Percentiles rank a stretch among this genome's conserved stretches.
Evolutionary conservation across 352 stramenopile genomes (phyloP).

Genomic region (Phytophthora hybrid): DNA sequence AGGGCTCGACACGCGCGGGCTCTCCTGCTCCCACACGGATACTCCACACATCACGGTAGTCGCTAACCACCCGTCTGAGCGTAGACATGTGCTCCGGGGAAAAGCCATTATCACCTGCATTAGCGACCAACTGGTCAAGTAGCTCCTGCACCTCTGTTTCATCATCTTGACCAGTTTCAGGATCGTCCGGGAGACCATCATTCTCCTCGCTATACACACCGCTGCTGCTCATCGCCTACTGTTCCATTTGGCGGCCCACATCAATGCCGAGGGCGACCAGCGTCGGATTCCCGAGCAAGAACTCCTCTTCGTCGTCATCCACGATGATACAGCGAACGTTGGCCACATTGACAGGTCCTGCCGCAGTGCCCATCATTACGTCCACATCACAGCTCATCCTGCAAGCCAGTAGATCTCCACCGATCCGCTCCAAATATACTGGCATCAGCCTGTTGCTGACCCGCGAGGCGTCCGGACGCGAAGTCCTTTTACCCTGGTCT

Average conservation of each 20-base stretch:
- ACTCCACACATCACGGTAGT: neutral
- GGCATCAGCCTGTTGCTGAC: neutral
- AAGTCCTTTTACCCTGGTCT: too few species aligned
- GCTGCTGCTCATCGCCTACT: neutral
- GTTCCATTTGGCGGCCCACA: neutral
- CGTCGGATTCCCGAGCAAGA: neutral
- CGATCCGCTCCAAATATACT: neutral
- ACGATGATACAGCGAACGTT: neutral
- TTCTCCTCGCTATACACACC: neutral
- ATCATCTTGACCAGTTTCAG: neutral
- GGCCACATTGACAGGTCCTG: neutral
- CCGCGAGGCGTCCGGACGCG: too few species aligned
- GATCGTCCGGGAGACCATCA: neutral
- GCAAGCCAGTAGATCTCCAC: neutral
- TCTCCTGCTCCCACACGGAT: neutral
- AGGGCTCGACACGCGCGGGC: neutral
- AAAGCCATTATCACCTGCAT: neutral
- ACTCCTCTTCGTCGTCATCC: neutral
- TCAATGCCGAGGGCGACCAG: neutral
- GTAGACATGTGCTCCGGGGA: neutral
- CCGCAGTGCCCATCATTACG: neutral
- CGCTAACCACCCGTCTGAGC: neutral
- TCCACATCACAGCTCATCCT: neutral
- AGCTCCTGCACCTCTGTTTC: neutral
- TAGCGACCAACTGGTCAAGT: neutral